Base-by-base conservation (phyloP, 768 basidiomycete genomes). In the Agaricus blazei region DNA sequence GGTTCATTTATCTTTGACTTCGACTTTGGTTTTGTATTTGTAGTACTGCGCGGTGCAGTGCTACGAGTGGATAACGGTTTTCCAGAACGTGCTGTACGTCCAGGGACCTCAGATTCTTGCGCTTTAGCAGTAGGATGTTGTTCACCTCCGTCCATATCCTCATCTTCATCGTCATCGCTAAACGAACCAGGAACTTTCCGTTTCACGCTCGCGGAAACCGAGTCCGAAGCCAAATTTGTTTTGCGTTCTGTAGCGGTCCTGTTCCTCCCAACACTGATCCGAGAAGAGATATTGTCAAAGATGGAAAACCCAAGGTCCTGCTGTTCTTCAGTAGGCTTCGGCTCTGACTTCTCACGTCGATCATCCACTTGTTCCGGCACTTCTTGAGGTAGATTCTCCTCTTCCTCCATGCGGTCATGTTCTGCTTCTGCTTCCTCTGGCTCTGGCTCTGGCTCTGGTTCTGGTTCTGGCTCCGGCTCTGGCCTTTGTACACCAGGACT, bases 121-220 rank as follows among this genome's bases (percentile, higher is more conserved):
- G 29, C 8, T 27, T 6, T 34, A 3, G 3, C 29, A 14, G 9
- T 28, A 31, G 40, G 15, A 4, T 34, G 23, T 19, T 19, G 19
- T 2, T 62, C 66, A 15, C 66, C 61, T 8, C 65, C 62, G 5
- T 70, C 71, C 5, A 65, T 68, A 19, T 68, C 71, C 29, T 63
- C 65, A 11, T 67, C 67, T 3, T 69, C 67, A 19, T 70, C 72
- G 3, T 77, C 75, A 29, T 74, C 72, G 60, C 74, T 67, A 47
- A 80, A 59, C 5, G 70, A 67, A 34, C 79, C 79, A 2, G 79
- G 79, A 48, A 80, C 70, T 44, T 68, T 72, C 54, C 67, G 70
- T 52, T 59, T 60, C 57, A 34, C 54, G 46, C n/a, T 59, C 45
- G 26, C 15, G 50, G 61, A 64, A 12, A 36, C 51, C 53, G 65